These are phyloP conservation scores for Austroboletus festivus DNA, from an alignment of 768 basidiomycete species.

Conservation along the genomic window DNA sequence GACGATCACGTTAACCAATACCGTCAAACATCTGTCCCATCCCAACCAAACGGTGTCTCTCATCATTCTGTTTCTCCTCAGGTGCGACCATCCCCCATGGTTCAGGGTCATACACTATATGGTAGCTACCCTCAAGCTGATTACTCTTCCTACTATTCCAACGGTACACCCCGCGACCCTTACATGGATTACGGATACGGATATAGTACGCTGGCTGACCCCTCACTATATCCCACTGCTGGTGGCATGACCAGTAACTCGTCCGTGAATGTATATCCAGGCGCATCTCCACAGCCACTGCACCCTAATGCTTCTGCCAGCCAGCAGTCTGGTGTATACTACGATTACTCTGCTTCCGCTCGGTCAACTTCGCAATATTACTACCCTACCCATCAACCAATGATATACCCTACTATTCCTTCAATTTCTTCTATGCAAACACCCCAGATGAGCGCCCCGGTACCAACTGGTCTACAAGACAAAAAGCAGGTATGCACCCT, in stretches of 20 bases:
- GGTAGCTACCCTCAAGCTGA: constrained; percentile 52
- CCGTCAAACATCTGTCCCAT: constrained; percentile 35
- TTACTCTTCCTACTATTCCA: constrained; percentile 58
- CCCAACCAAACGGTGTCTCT: constrained; percentile 29
- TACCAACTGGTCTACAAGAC: constrained; percentile 41
- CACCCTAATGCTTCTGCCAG: constrained; percentile 42
- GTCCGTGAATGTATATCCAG: constrained; percentile 48
- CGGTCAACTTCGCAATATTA: constrained; percentile 59
- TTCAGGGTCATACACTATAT: constrained; percentile 47
- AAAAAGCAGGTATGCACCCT: constrained; percentile 56
- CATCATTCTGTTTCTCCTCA: constrained; percentile 35
- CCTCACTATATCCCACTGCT: constrained; percentile 47
- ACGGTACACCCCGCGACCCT: constrained; percentile 45
- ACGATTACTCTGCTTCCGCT: constrained; percentile 50
- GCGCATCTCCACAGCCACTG: constrained; percentile 39
- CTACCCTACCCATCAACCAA: constrained; percentile 53
- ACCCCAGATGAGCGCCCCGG: constrained; percentile 42
- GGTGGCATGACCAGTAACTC: constrained; percentile 44
- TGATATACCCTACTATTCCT: constrained; percentile 55
- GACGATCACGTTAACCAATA: constrained; percentile 46
- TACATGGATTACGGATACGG: constrained; percentile 57
- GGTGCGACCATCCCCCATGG: constrained; percentile 41
- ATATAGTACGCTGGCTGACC: constrained; percentile 50
- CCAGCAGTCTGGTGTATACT: constrained; percentile 55
- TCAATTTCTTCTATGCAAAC: constrained; percentile 53